phyloP scores from a whole-genome alignment of 2,329 filamentous ascomycete species.

The Ramularia endophylla region DNA sequence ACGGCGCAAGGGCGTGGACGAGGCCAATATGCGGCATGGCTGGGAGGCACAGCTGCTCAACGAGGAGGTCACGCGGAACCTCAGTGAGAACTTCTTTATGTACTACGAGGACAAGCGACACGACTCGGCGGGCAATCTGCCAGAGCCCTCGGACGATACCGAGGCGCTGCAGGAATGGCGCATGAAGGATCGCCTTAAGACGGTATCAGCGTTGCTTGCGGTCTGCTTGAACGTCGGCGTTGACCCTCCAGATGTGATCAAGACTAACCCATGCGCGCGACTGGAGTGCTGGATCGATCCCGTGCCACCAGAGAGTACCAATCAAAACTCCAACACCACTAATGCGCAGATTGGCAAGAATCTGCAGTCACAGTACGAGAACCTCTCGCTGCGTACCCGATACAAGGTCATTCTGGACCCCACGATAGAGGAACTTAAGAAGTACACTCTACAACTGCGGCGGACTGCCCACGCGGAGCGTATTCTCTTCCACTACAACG shows the following conservation, averaged over 20 bases:
- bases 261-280: constrained; percentile 87
- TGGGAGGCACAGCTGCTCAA: constrained; percentile 92
- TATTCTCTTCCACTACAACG: constrained; percentile 97
- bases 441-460: constrained; percentile 84
- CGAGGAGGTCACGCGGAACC: constrained; percentile 70
- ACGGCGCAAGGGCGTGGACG: constrained; percentile 10
- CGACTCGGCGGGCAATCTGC: constrained; percentile 85
- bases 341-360: constrained; percentile 91
- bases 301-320: constrained; percentile 52
- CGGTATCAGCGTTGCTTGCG: constrained; percentile 87
- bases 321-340: constrained; percentile 27
- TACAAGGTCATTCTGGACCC: constrained; percentile 97
- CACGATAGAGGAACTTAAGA: constrained; percentile 94
- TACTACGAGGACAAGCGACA: constrained; percentile 98
- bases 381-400: constrained; percentile 85
- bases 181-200: constrained; percentile 94
- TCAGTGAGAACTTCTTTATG: constrained; percentile 93
- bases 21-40: constrained; percentile 61
- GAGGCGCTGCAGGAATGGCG: constrained; percentile 78
- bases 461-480: constrained; percentile 93
- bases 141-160: constrained; percentile 42
- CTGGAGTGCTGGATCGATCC: constrained; percentile 97
- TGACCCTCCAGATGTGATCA: constrained; percentile 93
- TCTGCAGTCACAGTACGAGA: constrained; percentile 94
- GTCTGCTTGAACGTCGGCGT: constrained; percentile 97